A percentile compares a stretch with the other conserved stretches of the same genome.
These are phyloP conservation scores for Penicillium sp. DNA, from an alignment of 2,329 filamentous ascomycete species.

Conservation along the genomic window DNA sequence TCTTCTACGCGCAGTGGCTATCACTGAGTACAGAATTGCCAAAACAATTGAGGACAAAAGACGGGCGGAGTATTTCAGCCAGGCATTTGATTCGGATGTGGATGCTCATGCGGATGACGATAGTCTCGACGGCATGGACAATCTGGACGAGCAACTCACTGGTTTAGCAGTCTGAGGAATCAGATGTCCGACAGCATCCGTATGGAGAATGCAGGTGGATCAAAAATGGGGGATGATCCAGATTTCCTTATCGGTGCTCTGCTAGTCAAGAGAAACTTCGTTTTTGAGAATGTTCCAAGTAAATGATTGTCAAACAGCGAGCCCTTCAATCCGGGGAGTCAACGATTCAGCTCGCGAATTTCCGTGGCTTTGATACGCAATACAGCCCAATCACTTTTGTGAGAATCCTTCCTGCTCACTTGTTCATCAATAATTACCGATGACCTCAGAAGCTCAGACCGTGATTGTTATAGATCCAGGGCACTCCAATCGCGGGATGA, in stretches of 20 bases:
- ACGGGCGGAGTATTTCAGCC: slow-evolving; percentile 24
- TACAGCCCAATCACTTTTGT: too few species aligned
- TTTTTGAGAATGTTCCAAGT: too few species aligned
- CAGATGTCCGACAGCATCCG: not conserved
- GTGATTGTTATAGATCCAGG: not conserved
- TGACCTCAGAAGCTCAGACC: not conserved
- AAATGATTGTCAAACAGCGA: too few species aligned
- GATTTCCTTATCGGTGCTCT: too few species aligned
- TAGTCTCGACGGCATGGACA: slow-evolving; percentile 13
- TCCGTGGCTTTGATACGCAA: too few species aligned
- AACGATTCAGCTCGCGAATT: too few species aligned
- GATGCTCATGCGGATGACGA: slow-evolving; percentile 13
- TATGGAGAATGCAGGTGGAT: too few species aligned
- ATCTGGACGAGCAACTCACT: slow-evolving; percentile 13
- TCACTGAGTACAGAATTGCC: slow-evolving; percentile 44
- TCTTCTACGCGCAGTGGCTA: slow-evolving; percentile 46
- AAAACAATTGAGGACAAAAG: slow-evolving; percentile 33
- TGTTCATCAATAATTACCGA: too few species aligned
- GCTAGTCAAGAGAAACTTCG: too few species aligned
- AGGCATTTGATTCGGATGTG: slow-evolving; percentile 12
- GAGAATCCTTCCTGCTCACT: too few species aligned
- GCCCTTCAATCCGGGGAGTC: too few species aligned
- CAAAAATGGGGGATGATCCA: too few species aligned
- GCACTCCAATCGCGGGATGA: slow-evolving; percentile 7
- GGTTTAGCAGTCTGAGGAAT: slow-evolving; percentile 5